These are phyloP conservation scores for Colletotrichum nymphaeae DNA, from an alignment of 2,329 filamentous ascomycete genomes.

Conservation along the genomic window DNA sequence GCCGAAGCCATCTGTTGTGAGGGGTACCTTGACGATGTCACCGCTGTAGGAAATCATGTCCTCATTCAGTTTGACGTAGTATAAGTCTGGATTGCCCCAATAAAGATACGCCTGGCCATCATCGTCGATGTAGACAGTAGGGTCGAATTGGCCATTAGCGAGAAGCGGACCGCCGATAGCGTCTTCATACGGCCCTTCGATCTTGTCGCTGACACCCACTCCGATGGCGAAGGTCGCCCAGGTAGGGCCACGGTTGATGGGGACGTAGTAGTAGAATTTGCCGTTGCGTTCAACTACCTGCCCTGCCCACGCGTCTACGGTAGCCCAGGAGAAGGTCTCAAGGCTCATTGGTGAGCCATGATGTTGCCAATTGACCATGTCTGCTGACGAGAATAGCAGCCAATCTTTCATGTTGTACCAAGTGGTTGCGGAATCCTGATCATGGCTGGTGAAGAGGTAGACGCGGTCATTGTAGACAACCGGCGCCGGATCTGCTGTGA, in stretches of 20 bases:
- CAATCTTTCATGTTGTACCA: constrained; percentile 47
- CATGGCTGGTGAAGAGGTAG: constrained; percentile 47
- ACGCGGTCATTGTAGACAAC: constrained; percentile 42
- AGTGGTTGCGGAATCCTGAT: constrained; percentile 40
- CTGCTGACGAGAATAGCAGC: constrained; percentile 46
- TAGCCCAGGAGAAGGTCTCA: constrained; percentile 47
- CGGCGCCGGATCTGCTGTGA: constrained; percentile 40
- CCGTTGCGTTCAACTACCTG: constrained; percentile 46
- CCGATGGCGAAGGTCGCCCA: constrained; percentile 43
- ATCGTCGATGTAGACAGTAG: constrained; percentile 54
- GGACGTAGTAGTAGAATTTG: constrained; percentile 48
- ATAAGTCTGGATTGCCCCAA: constrained; percentile 41
- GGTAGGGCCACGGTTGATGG: constrained; percentile 9
- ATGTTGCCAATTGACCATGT: constrained; percentile 50
- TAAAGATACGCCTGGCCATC: constrained; percentile 54
- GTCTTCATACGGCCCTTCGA: constrained; percentile 50
- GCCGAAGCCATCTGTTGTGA: no score
- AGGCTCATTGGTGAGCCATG: constrained; percentile 39
- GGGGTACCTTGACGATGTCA: no score
- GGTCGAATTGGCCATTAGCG: constrained; percentile 49
- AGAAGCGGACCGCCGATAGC: constrained; percentile 43
- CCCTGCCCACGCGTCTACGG: constrained; percentile 46
- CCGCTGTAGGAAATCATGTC: constrained; percentile 51
- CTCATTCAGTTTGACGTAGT: constrained; percentile 51
- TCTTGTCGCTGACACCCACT: constrained; percentile 46